These are phyloP conservation scores for Paramecium tetraurelia DNA, from an alignment of 73 alveolate genomes.

Conservation along the genomic window DNA sequence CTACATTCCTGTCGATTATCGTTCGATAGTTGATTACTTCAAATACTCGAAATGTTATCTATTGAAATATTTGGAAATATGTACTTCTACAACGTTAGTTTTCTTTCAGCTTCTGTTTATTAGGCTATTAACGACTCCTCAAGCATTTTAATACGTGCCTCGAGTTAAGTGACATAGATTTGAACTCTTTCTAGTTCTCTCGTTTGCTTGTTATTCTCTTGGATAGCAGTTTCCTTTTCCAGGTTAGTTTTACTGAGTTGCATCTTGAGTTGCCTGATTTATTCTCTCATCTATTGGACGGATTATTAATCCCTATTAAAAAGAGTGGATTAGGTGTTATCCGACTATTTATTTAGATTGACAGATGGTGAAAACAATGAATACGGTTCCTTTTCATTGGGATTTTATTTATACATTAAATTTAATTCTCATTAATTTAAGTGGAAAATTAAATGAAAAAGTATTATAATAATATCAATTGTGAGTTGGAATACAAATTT, in stretches of 20 bases:
- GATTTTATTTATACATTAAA: not conserved
- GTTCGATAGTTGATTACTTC: not conserved
- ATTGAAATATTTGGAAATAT: not conserved
- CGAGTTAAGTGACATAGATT: not conserved
- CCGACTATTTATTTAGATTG: not conserved
- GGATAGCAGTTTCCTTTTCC: not conserved
- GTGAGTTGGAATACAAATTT: not conserved
- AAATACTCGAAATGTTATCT: conserved; percentile 2
- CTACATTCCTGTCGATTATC: conserved; percentile 12
- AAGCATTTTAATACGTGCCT: not conserved
- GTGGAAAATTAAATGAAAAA: not conserved
- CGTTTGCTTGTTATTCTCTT: not conserved
- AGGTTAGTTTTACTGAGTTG: conserved; percentile 6
- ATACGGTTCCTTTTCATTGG: not conserved
- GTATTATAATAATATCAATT: not conserved
- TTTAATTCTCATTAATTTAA: not conserved
- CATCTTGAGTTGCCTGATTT: not conserved
- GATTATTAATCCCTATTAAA: not conserved
- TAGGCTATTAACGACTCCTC: not conserved
- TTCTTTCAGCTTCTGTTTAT: not conserved
- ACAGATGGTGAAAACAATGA: not conserved
- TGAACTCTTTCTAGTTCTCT: not conserved
- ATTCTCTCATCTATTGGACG: not conserved
- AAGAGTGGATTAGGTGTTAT: not conserved
- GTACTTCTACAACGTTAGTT: not conserved